Conservation (phyloP, 202 grass and related monocot genomes). For the Hordeum pubiflorum region DNA sequence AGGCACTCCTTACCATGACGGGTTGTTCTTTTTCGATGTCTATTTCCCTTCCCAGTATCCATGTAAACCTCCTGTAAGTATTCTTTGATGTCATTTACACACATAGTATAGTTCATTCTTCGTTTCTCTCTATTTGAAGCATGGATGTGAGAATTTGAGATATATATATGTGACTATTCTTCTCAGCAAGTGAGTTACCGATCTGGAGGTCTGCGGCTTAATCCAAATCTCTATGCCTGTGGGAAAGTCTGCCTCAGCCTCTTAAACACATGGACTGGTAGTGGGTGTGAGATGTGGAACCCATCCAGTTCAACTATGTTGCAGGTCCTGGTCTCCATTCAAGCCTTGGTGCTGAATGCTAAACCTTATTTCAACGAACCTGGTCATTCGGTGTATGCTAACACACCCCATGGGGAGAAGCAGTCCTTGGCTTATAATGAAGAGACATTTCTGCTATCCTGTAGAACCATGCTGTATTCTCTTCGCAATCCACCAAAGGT, state of each 20-base stretch:
- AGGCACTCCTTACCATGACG: slow-evolving; percentile 87
- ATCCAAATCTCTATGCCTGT: slow-evolving; percentile 73
- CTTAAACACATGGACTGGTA: slow-evolving; percentile 68
- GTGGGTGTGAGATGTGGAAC: slow-evolving; percentile 68
- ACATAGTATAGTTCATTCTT: neutral
- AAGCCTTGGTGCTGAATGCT: slow-evolving; percentile 75
- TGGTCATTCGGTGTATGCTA: slow-evolving; percentile 30
- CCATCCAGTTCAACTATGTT: slow-evolving; percentile 61
- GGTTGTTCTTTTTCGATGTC: slow-evolving; percentile 75
- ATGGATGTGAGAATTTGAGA: neutral
- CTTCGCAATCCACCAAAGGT: slow-evolving; percentile 71
- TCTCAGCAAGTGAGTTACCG: slow-evolving; percentile 68
- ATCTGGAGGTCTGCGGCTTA: slow-evolving; percentile 78
- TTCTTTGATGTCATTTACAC: slow-evolving; percentile 11
- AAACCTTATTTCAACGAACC: slow-evolving; percentile 85
- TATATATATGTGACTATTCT: slow-evolving; percentile 4
- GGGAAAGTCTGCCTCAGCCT: slow-evolving; percentile 40
- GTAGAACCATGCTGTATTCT: slow-evolving; percentile 70
- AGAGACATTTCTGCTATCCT: slow-evolving; percentile 55
- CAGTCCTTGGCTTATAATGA: slow-evolving; percentile 59
- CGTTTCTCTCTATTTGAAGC: neutral
- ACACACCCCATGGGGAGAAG: slow-evolving; percentile 46
- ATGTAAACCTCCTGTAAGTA: slow-evolving; percentile 51
- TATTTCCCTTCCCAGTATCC: slow-evolving; percentile 66
- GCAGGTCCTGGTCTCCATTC: slow-evolving; percentile 73